Percentiles rank a stretch among this genome's conserved stretches.
Conservation (phyloP, 2,329 filamentous ascomycete genomes). For the Sphaerulina vaccinii region DNA sequence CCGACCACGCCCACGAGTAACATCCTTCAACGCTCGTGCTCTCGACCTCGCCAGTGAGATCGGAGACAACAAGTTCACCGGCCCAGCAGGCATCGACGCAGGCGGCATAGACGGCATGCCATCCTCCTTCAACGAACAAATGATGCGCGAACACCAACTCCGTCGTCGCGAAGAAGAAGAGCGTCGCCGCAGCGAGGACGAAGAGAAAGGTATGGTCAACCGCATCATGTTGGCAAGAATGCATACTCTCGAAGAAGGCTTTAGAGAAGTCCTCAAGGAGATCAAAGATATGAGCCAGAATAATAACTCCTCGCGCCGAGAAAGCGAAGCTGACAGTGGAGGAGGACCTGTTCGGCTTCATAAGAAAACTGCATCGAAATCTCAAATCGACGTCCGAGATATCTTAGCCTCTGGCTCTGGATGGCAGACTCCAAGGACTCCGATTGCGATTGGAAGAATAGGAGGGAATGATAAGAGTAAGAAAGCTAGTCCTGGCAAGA, state of each 20-base stretch:
- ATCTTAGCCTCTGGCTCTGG: slow-evolving; percentile 9
- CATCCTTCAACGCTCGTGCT: slow-evolving; percentile 62
- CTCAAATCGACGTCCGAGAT: slow-evolving; percentile 22
- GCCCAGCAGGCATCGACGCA: slow-evolving; percentile 51
- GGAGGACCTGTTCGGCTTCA: slow-evolving; percentile 4
- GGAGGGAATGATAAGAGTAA: slow-evolving; percentile 27
- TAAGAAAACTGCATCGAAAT: slow-evolving; percentile 13
- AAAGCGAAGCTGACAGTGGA: slow-evolving; percentile 32
- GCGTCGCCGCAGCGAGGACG: slow-evolving; percentile 40
- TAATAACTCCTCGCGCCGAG: slow-evolving; percentile 29
- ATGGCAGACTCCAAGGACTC: slow-evolving; percentile 28
- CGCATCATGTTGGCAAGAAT: slow-evolving; percentile 83
- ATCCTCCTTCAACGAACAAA: slow-evolving; percentile 43
- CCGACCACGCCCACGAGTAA: slow-evolving; percentile 44
- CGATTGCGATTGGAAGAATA: slow-evolving; percentile 23
- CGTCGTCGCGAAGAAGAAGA: slow-evolving; percentile 46
- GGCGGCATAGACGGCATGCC: slow-evolving; percentile 38
- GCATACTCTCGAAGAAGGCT: slow-evolving; percentile 89
- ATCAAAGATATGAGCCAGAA: slow-evolving; percentile 35
- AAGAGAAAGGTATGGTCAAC: slow-evolving; percentile 70
- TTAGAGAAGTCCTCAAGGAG: slow-evolving; percentile 62
- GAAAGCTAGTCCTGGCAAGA: slow-evolving; percentile 31
- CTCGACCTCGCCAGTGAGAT: slow-evolving; percentile 73
- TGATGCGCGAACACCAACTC: slow-evolving; percentile 56
- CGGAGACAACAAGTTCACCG: slow-evolving; percentile 60